These are phyloP conservation scores for Coemansia sp. DNA, from an alignment of 192 early-diverging fungal species.

Conservation along the genomic window DNA sequence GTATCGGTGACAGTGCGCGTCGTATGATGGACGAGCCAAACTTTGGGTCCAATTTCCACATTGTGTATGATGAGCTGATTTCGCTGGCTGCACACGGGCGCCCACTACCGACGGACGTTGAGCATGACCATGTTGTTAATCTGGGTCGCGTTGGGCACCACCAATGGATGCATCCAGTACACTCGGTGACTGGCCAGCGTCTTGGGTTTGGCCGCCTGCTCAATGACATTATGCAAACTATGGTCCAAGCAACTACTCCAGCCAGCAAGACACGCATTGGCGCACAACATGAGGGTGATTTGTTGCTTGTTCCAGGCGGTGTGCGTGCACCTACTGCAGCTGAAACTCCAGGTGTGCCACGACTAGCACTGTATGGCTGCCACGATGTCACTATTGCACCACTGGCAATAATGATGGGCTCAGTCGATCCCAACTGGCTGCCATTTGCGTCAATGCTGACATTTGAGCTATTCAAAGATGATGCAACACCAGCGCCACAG, in stretches of 20 bases:
- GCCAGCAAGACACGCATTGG: conserved; percentile 6
- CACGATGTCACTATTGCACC: conserved; percentile 38
- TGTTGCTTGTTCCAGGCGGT: conserved; percentile 19
- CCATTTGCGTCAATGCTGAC: conserved; percentile 45
- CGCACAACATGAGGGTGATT: conserved; percentile 15
- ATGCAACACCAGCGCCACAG: conserved; percentile 6
- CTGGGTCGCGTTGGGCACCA: conserved; percentile 22
- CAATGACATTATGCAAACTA: conserved; percentile 23
- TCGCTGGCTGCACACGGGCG: conserved; percentile 34
- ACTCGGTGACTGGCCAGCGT: conserved; percentile 17
- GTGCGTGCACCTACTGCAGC: conserved; percentile 7
- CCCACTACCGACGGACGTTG: conserved; percentile 27
- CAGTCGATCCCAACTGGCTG: conserved; percentile 18
- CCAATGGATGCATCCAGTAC: conserved; percentile 29
- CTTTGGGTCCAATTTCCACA: conserved; percentile 35
- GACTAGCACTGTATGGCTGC: conserved; percentile 32
- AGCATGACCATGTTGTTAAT: conserved; percentile 12
- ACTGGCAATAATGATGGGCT: conserved; percentile 29
- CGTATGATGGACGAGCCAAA: conserved; percentile 11
- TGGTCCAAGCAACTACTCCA: conserved; percentile 23
- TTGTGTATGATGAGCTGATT: conserved; percentile 42
- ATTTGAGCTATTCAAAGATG: conserved; percentile 43
- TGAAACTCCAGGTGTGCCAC: conserved; percentile 26
- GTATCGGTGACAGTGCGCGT: conserved; percentile 24
- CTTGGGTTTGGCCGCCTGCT: conserved; percentile 40